Conservation (phyloP, 345 rosid genomes). For the Sisymbrium altissimum region DNA sequence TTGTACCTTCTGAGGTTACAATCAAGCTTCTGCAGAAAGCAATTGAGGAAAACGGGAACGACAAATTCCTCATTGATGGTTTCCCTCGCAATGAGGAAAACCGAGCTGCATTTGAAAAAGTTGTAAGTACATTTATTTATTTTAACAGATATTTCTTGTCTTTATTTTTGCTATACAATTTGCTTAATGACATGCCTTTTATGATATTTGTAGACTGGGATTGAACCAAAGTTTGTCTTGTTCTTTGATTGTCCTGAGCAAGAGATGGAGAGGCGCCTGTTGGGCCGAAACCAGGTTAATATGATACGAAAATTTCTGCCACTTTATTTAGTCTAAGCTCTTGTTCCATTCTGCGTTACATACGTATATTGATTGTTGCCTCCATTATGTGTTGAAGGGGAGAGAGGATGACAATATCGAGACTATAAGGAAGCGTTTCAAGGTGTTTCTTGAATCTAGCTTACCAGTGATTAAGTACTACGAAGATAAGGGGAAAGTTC, state of each 20-base stretch:
- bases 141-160: too few relatives aligned
- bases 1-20: conserved; percentile 81
- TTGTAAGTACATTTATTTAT: conserved; percentile 44
- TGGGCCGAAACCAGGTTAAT: conserved; percentile 70
- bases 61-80: conserved; percentile 78
- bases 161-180: not conserved
- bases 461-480: conserved; percentile 66
- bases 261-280: conserved; percentile 68
- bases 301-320: not conserved
- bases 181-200: not conserved
- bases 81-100: conserved; percentile 93
- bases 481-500: conserved; percentile 57
- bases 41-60: conserved; percentile 52
- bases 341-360: not conserved
- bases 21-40: conserved; percentile 79
- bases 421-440: conserved; percentile 68
- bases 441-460: conserved; percentile 63
- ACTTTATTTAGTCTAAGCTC: not conserved
- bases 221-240: conserved; percentile 47
- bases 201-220: conserved; percentile 40
- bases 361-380: not conserved
- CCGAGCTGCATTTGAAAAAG: conserved; percentile 73
- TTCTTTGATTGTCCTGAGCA: conserved; percentile 52
- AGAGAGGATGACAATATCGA: conserved; percentile 82
- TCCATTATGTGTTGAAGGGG: conserved; percentile 45